Conservation (phyloP, 495 filamentous ascomycete genomes). For the Annulohypoxylon nitens region DNA sequence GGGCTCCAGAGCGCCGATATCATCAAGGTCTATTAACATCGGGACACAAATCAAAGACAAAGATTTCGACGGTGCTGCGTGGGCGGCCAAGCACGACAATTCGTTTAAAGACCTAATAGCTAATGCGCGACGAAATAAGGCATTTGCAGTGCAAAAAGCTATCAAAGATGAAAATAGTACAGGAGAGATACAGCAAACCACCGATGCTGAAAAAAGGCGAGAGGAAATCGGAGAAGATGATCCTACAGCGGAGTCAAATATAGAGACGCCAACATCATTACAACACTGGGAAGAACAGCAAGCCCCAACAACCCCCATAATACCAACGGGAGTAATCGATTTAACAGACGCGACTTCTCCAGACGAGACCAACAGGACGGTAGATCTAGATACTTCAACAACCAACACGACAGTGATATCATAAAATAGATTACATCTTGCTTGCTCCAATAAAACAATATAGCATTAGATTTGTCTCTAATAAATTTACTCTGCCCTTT, state of each 20-base stretch:
- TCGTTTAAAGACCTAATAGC: constrained; percentile 84
- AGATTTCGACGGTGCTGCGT: constrained; percentile 83
- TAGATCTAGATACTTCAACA: constrained; percentile 26
- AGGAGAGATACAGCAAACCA: not conserved
- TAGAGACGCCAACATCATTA: constrained; percentile 33
- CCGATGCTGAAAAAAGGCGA: not conserved
- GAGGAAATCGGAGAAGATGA: constrained; percentile 11
- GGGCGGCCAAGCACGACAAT: constrained; percentile 76
- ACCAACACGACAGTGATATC: constrained; percentile 23
- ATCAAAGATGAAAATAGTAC: not conserved
- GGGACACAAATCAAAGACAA: constrained; percentile 74
- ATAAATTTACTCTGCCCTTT: constrained; percentile 25
- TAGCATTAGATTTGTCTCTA: constrained; percentile 22
- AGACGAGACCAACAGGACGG: not conserved
- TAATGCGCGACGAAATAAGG: constrained; percentile 67
- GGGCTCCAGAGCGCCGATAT: constrained; percentile 60
- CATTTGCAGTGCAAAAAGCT: constrained; percentile 50
- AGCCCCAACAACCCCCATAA: not conserved
- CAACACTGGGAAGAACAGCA: constrained; percentile 6
- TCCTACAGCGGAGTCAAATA: constrained; percentile 16
- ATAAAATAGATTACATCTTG: constrained; percentile 11
- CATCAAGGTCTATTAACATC: constrained; percentile 44
- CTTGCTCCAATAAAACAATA: constrained; percentile 18
- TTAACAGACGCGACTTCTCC: constrained; percentile 27
- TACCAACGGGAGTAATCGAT: constrained; percentile 30